phyloP scores from a whole-genome alignment of 257 asterid species.

The Rehmannia glutinosa region DNA sequence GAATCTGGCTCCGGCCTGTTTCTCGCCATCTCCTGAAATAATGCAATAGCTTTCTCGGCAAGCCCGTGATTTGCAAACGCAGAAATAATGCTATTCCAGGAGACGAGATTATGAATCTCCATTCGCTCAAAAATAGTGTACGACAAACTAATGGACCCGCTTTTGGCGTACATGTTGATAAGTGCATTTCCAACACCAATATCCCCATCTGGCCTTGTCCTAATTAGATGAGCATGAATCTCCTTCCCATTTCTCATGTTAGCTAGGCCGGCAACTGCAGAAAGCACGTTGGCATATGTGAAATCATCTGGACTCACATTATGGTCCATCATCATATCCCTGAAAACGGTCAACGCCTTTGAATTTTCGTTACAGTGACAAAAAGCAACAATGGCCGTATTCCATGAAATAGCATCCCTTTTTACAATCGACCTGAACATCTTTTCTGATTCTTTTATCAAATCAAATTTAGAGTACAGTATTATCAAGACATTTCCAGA shows the following conservation, averaged over 20 bases:
- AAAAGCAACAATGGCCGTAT: conserved; percentile 49
- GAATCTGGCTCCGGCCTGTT: conserved; percentile 56
- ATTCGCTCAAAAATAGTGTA: conserved; percentile 38
- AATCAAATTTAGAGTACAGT: conserved; percentile 45
- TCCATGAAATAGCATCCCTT: conserved; percentile 69
- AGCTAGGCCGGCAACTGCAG: conserved; percentile 58
- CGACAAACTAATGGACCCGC: conserved; percentile 41
- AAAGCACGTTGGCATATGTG: conserved; percentile 54
- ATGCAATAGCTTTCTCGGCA: conserved; percentile 33
- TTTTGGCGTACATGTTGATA: conserved; percentile 76
- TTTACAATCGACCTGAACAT: conserved; percentile 42
- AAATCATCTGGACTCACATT: conserved; percentile 42
- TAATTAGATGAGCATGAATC: conserved; percentile 51
- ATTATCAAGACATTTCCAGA: conserved; percentile 54
- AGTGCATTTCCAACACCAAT: conserved; percentile 58
- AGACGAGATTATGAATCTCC: conserved; percentile 46
- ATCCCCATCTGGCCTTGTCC: conserved; percentile 42
- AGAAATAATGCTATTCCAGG: conserved; percentile 68
- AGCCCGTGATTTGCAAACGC: conserved; percentile 71
- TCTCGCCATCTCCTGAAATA: conserved; percentile 44
- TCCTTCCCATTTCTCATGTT: conserved; percentile 52
- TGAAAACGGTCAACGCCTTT: conserved; percentile 43
- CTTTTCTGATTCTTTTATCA: conserved; percentile 41
- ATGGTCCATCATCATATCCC: conserved; percentile 43
- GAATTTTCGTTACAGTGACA: conserved; percentile 46